Base-by-base conservation (phyloP, 345 rosid species). In the Salix suchowensis region DNA sequence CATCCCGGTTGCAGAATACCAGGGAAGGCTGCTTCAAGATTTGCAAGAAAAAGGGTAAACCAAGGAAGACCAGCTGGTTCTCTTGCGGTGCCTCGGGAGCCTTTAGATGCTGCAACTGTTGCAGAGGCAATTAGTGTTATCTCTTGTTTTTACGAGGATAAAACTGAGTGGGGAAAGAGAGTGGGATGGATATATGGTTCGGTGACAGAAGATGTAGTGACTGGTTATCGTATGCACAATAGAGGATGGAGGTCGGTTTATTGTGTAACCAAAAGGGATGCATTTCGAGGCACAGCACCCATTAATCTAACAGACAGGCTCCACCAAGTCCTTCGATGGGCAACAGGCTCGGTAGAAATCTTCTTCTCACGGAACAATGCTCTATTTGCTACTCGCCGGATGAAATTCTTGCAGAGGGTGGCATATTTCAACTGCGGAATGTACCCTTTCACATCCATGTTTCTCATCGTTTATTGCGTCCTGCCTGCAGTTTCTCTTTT, bases 121-220 rank as follows among this genome's bases (percentile, higher is more conserved):
- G 94, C 97, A 0, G 93, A 90, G 74, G 97, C 94, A 52, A 92
- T 90, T 52, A 86, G 88, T 75, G 93, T 89, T 18, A 88, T 92
- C 73, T 92, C 97, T 15, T 92, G 97, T 78, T 92, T 88, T 80
- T 90, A 90, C 19, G 97, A 92, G 79, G 97, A 92, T 71, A 89
- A 85, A 84, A 92, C 93, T 0, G 97, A 90, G 72, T 90, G 97
- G 94, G 93, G 97, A 3, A 88, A 87, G 70, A 79, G 92, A 81
- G 94, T 92, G 3, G 97, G 97, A 26, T 92, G 94, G 97, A 92
- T 90, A 55, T 90, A 92, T 62, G 97, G 94, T 18, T 92, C 97
- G 1, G 97, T 90, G 10, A 90, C 94, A 9, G 97, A 91, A 79
- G 97, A 92, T 82, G 97, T 90, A 4, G 94, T 90, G 37, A 90